Percentiles rank a stretch among this genome's conserved stretches.
These are phyloP conservation scores for Globisporangium viniferum DNA, from an alignment of 352 stramenopile species.

Conservation along the genomic window DNA sequence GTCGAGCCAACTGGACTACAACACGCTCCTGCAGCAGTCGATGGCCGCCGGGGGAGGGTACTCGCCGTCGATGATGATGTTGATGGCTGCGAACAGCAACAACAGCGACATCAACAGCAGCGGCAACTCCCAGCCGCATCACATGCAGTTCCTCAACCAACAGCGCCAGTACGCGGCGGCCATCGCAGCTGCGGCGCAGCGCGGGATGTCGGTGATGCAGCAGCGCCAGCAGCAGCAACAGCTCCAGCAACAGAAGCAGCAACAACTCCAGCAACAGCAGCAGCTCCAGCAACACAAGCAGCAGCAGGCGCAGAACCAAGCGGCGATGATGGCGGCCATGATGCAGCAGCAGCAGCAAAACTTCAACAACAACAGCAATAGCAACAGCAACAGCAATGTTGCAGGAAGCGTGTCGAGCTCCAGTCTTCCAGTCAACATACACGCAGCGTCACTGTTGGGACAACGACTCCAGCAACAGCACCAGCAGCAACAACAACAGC, in stretches of 20 bases:
- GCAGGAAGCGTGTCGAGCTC: slow-evolving; percentile 2
- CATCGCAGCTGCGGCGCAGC: slow-evolving; percentile 23
- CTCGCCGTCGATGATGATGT: slow-evolving; percentile 25
- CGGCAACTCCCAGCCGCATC: slow-evolving; percentile 16
- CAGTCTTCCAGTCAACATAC: slow-evolving; percentile 7
- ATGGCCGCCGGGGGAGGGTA: slow-evolving; percentile 26
- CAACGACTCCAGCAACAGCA: slow-evolving; percentile 2
- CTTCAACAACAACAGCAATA: background rate
- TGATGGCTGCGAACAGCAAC: slow-evolving; percentile 9
- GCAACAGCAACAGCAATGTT: slow-evolving; percentile 17
- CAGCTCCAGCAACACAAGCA: slow-evolving; percentile 7
- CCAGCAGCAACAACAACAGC: slow-evolving; percentile 9
- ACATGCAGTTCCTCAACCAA: slow-evolving; percentile 37
- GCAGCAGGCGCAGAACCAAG: slow-evolving; percentile 1
- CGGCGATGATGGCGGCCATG: slow-evolving; percentile 6
- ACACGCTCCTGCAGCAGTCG: slow-evolving; percentile 38
- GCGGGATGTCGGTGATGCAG: slow-evolving; percentile 4
- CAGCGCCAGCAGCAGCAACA: slow-evolving; percentile 6
- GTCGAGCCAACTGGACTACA: slow-evolving; percentile 17
- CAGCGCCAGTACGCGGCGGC: slow-evolving; percentile 25
- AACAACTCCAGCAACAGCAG: slow-evolving; percentile 1
- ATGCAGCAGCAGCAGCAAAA: slow-evolving; percentile 9
- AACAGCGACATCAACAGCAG: background rate
- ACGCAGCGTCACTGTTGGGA: slow-evolving; percentile 1
- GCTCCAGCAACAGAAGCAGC: slow-evolving; percentile 5